These are phyloP conservation scores for Tremella fuciformis DNA, from an alignment of 768 basidiomycete species.

Conservation along the genomic window DNA sequence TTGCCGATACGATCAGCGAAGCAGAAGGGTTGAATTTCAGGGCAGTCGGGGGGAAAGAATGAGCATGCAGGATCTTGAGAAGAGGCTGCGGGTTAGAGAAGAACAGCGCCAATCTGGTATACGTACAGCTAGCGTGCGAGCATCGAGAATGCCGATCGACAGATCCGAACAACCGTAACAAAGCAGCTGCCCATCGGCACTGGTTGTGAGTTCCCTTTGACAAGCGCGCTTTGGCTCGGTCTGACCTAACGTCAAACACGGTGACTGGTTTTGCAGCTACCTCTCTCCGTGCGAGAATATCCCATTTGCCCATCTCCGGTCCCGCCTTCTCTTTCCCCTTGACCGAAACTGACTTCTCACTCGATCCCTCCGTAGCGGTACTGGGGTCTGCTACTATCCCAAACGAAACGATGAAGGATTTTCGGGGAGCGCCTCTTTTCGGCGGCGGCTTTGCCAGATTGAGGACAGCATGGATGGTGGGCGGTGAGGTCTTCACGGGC, in stretches of 20 bases:
- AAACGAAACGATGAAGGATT: slow-evolving; percentile 40
- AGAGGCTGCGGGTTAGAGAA: slow-evolving; percentile 63
- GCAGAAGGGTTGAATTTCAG: slow-evolving; percentile 81
- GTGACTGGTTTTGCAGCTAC: slow-evolving; percentile 77
- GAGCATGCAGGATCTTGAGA: slow-evolving; percentile 82
- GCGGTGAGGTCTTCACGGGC: slow-evolving; percentile 17
- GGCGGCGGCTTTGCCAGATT: slow-evolving; percentile 32
- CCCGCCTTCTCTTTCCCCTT: slow-evolving; percentile 26
- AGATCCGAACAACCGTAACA: slow-evolving; percentile 85
- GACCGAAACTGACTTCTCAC: slow-evolving; percentile 9
- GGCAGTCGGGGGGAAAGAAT: slow-evolving; percentile 89
- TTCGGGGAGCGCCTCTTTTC: slow-evolving; percentile 42
- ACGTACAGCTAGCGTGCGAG: slow-evolving; percentile 67
- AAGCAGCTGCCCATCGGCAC: slow-evolving; percentile 74
- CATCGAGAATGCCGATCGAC: slow-evolving; percentile 77
- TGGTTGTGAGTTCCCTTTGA: slow-evolving; percentile 44
- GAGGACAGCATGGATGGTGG: slow-evolving; percentile 47
- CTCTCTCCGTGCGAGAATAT: slow-evolving; percentile 64
- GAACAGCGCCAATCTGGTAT: slow-evolving; percentile 37
- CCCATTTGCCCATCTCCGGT: slow-evolving; percentile 66
- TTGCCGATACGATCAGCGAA: slow-evolving; percentile 78
- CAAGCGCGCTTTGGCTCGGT: slow-evolving; percentile 22
- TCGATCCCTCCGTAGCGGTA: slow-evolving; percentile 19
- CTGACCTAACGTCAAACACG: slow-evolving; percentile 80
- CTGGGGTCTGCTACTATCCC: slow-evolving; percentile 33